A percentile compares a stretch with the other conserved stretches of the same genome.
Conservation (phyloP, 768 basidiomycete species). For the Auricularia sp. region DNA sequence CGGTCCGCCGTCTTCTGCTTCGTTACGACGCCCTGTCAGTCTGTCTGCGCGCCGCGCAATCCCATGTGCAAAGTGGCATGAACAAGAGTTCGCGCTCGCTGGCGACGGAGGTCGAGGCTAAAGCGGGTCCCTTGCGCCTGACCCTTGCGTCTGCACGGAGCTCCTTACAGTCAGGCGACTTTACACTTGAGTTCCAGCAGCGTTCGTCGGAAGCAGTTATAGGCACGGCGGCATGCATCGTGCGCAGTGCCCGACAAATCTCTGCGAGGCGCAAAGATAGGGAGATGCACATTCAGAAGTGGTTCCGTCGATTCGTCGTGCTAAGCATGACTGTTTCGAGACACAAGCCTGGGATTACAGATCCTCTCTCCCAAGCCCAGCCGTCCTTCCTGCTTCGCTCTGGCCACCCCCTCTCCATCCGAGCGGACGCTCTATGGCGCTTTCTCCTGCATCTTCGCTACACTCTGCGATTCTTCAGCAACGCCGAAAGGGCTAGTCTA, state of each 20-base stretch:
- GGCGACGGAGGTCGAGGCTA: not conserved
- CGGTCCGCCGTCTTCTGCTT: not conserved
- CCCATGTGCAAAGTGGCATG: not conserved
- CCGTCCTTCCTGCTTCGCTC: conserved; percentile 76
- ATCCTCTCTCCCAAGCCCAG: conserved; percentile 74
- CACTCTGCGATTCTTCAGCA: conserved; percentile 38
- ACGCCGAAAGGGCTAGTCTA: conserved; percentile 18
- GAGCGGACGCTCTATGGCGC: conserved; percentile 62
- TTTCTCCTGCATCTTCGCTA: conserved; percentile 72
- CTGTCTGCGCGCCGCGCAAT: not conserved
- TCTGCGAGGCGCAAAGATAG: not conserved
- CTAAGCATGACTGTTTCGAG: not conserved
- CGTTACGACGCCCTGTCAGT: not conserved
- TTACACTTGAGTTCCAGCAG: not conserved
- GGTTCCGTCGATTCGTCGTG: not conserved
- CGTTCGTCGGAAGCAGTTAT: not conserved
- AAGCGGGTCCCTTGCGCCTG: not conserved
- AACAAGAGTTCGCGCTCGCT: not conserved
- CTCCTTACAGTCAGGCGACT: not conserved
- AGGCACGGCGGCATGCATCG: not conserved
- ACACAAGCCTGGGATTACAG: conserved; percentile 30
- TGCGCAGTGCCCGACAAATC: not conserved
- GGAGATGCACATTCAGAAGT: not conserved
- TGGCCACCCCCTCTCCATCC: conserved; percentile 56
- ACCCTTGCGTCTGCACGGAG: not conserved